These are phyloP conservation scores for Aleurites moluccanus DNA, from an alignment of 441 rosid species.

Conservation along the genomic window DNA sequence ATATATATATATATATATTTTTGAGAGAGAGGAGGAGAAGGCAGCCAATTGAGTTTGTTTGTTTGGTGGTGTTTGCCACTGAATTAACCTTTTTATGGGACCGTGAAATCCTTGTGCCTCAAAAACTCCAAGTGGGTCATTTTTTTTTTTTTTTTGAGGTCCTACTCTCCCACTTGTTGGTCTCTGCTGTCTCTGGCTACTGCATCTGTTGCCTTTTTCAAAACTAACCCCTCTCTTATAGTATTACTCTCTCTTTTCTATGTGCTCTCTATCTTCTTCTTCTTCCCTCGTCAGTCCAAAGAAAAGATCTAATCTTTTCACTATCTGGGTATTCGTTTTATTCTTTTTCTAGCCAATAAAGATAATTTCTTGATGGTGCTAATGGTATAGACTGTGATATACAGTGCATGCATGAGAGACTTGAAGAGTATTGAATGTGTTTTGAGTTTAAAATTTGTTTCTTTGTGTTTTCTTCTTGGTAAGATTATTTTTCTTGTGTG, in stretches of 20 bases:
- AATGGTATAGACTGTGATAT: neutral
- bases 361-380: slow-evolving; percentile 8
- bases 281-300: slow-evolving; percentile 26
- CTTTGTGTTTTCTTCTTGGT: slow-evolving; percentile 21
- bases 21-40: slow-evolving; percentile 5
- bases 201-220: slow-evolving; percentile 20
- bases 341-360: slow-evolving; percentile 16
- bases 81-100: slow-evolving; percentile 38
- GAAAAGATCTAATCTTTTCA: slow-evolving; percentile 34
- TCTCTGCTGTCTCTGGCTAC: slow-evolving; percentile 34
- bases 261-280: slow-evolving; percentile 13
- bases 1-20: no score
- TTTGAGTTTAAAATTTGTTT: neutral
- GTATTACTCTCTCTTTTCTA: slow-evolving; percentile 27
- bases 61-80: slow-evolving; percentile 34
- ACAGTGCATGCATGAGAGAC: slow-evolving; percentile 20
- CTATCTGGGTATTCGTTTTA: slow-evolving; percentile 23
- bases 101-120: slow-evolving; percentile 44
- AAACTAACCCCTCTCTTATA: slow-evolving; percentile 13
- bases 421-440: neutral
- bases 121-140: slow-evolving; percentile 49
- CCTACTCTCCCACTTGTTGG: slow-evolving; percentile 52
- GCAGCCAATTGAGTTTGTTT: neutral
- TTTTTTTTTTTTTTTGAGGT: slow-evolving; percentile 30
- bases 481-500: slow-evolving; percentile 25